phyloP scores from a whole-genome alignment of 2,329 filamentous ascomycete genomes.

The Penicillium psychrosexuale region DNA sequence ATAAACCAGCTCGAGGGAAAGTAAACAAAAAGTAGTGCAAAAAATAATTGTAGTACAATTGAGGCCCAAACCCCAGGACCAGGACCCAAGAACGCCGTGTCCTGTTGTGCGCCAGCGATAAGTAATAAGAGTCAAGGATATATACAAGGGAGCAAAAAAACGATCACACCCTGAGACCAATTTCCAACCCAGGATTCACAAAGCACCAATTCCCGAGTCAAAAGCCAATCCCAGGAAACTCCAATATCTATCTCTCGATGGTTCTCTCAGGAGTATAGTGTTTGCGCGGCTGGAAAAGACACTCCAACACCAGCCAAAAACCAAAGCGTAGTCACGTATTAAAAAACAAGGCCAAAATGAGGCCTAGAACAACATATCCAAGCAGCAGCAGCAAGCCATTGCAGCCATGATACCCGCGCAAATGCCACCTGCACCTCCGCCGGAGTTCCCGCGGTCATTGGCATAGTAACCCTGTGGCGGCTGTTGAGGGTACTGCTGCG shows the following conservation, averaged over 20 bases:
- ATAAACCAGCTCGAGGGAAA: neutral
- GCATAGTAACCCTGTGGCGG: conserved; percentile 40
- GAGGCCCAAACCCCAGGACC: neutral
- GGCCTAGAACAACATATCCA: conserved; percentile 46
- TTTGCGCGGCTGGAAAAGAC: neutral
- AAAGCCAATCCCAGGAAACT: neutral
- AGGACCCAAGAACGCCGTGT: conserved; percentile 11
- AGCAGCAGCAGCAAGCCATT: conserved; percentile 50
- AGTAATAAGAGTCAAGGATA: conserved; percentile 14
- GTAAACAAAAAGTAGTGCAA: neutral
- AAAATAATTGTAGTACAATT: conserved; percentile 10
- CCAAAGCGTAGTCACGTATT: neutral
- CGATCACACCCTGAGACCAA: neutral
- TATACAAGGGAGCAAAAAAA: conserved; percentile 7
- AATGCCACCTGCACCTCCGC: conserved; percentile 37
- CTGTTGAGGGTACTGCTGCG: conserved; percentile 36
- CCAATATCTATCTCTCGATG: neutral
- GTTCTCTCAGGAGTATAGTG: neutral
- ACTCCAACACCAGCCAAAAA: neutral
- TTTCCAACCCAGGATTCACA: neutral
- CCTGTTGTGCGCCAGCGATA: conserved; percentile 13
- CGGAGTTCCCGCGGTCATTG: conserved; percentile 29
- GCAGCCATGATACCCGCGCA: conserved; percentile 49
- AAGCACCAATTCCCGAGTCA: neutral
- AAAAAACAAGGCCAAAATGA: neutral